Evolutionary conservation across 306 rosid species (phyloP), one percentile per base, ranked within the genome.

Genomic region (Rubus parviflorus): DNA sequence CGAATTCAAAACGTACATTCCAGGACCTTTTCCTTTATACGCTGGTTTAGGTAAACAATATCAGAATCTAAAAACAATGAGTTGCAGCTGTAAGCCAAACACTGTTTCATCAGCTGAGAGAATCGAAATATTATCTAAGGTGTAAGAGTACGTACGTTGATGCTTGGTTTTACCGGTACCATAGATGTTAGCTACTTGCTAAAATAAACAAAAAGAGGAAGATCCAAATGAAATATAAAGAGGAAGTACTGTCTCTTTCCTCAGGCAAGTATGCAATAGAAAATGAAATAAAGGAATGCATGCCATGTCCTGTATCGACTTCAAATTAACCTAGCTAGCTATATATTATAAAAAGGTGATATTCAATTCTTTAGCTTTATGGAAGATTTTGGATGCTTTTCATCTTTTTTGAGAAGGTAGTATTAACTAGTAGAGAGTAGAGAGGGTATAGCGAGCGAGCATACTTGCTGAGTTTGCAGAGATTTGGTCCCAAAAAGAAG

Each of bases 401-500:
- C 22, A 53, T 51, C 51, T 15, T 77, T 17, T 69, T 37, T 49
- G 10, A 11, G 65, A 41, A 41, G 23, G 62, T 65, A 19, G 79
- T 37, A 64, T 62, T 0, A 15, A 79, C 1, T 43, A 38, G 68
- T 15, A 63, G 45, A 63, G 68, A 12, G 8, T 12, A 12, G 48
- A 12, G 3, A 9, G 48, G 48, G 48, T 45, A 45, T 45, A 3
- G 48, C 48, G 48, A 63, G 68, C 45, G 68, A 19, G 68, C 43
- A 72, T 61, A 60, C 57, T 70, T 41, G 45, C 64, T 30, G 66
- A 79, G 75, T 68, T 53, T 77, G 82, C 83, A 83, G 88, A 85
- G 88, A 90, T 91, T 88, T 91, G 90, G 87, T 88, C 93, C 89
- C 89, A 72, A 87, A 92, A 94, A 92, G 97, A 87, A 90, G 89